phyloP scores from a whole-genome alignment of 2,329 filamentous ascomycete genomes.

The Leptographium lundbergii region DNA sequence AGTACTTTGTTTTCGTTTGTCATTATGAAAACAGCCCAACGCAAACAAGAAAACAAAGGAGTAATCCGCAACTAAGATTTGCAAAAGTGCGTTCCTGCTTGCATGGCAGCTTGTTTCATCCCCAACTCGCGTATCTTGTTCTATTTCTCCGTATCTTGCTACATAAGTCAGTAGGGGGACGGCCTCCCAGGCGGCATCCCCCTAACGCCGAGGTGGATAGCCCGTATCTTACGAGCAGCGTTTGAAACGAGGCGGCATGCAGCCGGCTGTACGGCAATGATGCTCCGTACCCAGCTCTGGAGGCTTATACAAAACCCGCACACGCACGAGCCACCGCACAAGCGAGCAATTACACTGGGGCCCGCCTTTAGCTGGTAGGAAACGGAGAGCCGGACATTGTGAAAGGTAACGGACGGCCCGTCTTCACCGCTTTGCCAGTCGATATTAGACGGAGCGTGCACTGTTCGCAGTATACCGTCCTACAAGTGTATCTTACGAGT shows the following conservation, averaged over 20 bases:
- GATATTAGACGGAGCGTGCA: not conserved
- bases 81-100: no score
- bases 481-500: no score
- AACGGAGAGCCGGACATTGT: not conserved
- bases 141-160: no score
- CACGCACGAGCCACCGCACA: not conserved
- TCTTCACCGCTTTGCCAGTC: no score
- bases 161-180: no score
- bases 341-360: not conserved
- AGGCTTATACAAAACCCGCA: no score
- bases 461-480: not conserved
- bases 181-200: not conserved
- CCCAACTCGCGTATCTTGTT: no score
- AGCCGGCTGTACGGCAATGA: not conserved
- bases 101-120: no score
- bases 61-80: no score
- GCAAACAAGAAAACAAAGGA: no score
- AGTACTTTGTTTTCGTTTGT: not conserved
- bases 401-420: not conserved
- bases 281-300: not conserved
- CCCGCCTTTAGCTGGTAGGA: not conserved
- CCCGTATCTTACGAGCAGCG: not conserved
- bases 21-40: not conserved
- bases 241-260: not conserved
- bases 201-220: not conserved